phyloP scores from a whole-genome alignment of 208 protist genomes.

The Phytomonas francai region DNA sequence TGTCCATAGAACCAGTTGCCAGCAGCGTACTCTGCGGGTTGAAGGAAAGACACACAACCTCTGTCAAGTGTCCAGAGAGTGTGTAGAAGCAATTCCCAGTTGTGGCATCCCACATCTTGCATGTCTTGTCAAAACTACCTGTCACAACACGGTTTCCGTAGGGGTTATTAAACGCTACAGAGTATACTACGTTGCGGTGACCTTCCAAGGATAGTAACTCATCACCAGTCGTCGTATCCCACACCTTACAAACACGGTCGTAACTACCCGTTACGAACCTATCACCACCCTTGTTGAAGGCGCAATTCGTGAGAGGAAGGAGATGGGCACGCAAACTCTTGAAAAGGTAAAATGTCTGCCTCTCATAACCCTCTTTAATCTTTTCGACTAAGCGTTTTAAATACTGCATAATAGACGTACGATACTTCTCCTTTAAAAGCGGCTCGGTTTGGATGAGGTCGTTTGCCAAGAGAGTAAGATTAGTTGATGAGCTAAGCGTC shows the following conservation, averaged over 20 bases:
- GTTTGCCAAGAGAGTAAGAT: conserved; percentile 74
- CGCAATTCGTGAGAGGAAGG: conserved; percentile 95
- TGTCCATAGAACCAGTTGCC: conserved; percentile 95
- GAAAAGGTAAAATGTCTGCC: conserved; percentile 90
- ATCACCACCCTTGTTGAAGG: conserved; percentile 94
- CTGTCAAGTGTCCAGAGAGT: conserved; percentile 88
- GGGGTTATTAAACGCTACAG: conserved; percentile 94
- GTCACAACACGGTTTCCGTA: conserved; percentile 93
- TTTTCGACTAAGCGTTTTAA: conserved; percentile 88
- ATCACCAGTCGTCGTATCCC: conserved; percentile 90
- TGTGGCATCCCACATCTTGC: conserved; percentile 90
- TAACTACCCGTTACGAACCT: conserved; percentile 94
- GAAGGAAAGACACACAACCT: conserved; percentile 95
- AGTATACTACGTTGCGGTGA: conserved; percentile 96
- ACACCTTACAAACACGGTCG: conserved; percentile 95
- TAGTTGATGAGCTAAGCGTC: conserved; percentile 67
- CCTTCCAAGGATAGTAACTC: conserved; percentile 91
- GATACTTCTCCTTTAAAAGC: conserved; percentile 74
- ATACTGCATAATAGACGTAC: conserved; percentile 70
- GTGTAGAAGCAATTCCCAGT: conserved; percentile 88
- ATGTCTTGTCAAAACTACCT: conserved; percentile 95
- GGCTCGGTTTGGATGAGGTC: conserved; percentile 87
- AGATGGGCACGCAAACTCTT: conserved; percentile 93
- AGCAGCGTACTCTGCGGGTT: conserved; percentile 88
- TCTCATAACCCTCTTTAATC: conserved; percentile 47